phyloP scores from a whole-genome alignment of 192 early-diverging fungal species.

The Rhizophagus clarus region DNA sequence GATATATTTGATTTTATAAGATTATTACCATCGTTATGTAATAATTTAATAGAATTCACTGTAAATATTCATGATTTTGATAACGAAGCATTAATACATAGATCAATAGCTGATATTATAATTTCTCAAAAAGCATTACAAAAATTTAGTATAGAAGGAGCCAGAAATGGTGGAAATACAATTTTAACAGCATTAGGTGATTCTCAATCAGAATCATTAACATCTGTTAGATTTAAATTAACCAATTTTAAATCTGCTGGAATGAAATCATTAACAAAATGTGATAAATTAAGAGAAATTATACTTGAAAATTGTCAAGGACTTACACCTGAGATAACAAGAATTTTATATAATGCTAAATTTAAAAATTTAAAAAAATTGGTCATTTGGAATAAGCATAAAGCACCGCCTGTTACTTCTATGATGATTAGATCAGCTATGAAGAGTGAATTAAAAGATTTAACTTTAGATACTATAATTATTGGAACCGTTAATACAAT shows the following conservation, averaged over 20 bases:
- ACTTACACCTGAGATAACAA: not conserved
- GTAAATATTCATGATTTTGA: not conserved
- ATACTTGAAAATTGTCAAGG: slow-evolving; percentile 5
- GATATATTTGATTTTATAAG: not conserved
- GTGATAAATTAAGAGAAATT: not conserved
- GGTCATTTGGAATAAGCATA: not conserved
- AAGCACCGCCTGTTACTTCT: not conserved
- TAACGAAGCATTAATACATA: not conserved
- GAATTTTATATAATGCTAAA: not conserved
- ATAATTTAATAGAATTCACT: not conserved
- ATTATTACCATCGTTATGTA: not conserved
- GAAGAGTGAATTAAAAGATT: not conserved
- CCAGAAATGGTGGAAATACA: not conserved
- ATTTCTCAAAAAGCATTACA: not conserved
- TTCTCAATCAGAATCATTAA: not conserved
- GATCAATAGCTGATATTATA: not conserved
- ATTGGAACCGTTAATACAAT: not conserved
- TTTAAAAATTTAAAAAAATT: not conserved
- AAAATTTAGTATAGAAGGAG: not conserved
- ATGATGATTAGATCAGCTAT: not conserved
- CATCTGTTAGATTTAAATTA: not conserved
- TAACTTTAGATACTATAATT: slow-evolving; percentile 1
- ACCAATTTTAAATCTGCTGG: not conserved
- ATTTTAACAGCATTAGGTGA: not conserved
- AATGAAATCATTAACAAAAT: not conserved